A percentile compares a stretch with the other conserved stretches of the same genome.
phyloP scores from a whole-genome alignment of 2,329 filamentous ascomycete genomes.

The Pseudogymnoascus destructans region DNA sequence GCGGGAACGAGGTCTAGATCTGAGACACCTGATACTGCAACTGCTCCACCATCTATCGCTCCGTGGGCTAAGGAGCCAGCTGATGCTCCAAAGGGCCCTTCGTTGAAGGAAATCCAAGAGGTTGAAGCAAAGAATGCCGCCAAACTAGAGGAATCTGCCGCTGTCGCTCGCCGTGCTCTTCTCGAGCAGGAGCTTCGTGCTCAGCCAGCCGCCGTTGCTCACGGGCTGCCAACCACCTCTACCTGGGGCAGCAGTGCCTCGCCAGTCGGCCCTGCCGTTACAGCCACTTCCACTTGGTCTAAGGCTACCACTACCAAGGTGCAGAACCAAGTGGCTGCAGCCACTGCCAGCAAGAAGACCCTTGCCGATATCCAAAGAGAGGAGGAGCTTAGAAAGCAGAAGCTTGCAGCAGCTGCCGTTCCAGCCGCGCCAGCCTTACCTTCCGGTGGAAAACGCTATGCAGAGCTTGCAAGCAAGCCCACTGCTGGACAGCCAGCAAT shows the following conservation, averaged over 20 bases:
- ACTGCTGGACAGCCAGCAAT: conserved; percentile 31
- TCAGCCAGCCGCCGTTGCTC: conserved; percentile 49
- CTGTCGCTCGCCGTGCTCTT: conserved; percentile 60
- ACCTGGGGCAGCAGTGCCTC: conserved; percentile 51
- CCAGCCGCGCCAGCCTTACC: conserved; percentile 31
- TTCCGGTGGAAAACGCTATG: conserved; percentile 68
- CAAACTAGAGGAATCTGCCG: conserved; percentile 70
- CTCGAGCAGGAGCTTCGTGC: conserved; percentile 65
- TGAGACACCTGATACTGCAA: conserved; percentile 54
- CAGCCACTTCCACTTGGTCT: conserved; percentile 31
- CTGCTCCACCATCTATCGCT: conserved; percentile 57
- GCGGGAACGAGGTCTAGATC: conserved; percentile 45
- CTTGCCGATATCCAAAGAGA: conserved; percentile 93
- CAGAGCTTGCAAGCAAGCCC: conserved; percentile 76
- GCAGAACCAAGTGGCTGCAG: conserved; percentile 23
- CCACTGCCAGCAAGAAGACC: conserved; percentile 59
- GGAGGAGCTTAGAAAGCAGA: conserved; percentile 81
- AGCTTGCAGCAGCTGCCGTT: conserved; percentile 38
- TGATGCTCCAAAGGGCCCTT: conserved; percentile 66
- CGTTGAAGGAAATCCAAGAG: conserved; percentile 92
- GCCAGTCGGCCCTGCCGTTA: conserved; percentile 19
- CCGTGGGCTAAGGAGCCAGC: conserved; percentile 89
- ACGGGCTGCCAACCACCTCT: conserved; percentile 73
- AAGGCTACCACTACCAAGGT: conserved; percentile 34
- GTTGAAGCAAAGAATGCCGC: conserved; percentile 87